These are phyloP conservation scores for Patellifolia procumbens DNA, from an alignment of 179 eudicot genomes.

Conservation along the genomic window DNA sequence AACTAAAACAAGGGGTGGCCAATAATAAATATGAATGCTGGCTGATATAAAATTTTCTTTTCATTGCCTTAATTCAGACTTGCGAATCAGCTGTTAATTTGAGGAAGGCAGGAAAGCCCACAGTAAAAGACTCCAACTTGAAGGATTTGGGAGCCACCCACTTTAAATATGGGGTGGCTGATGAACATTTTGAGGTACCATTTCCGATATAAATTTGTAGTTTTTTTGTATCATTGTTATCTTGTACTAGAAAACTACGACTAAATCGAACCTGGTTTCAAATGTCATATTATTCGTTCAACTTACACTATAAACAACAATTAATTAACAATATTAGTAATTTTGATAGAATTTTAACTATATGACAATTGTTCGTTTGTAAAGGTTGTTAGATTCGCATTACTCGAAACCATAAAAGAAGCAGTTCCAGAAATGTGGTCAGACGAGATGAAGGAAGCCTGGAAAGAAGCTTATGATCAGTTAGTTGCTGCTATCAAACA, in stretches of 20 bases:
- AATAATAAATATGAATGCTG: not conserved
- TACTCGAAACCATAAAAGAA: slow-evolving; percentile 77
- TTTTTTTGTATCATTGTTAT: not conserved
- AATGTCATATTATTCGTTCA: no score
- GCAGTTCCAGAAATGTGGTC: slow-evolving; percentile 94
- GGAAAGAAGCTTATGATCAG: slow-evolving; percentile 81
- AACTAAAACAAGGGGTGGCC: no score
- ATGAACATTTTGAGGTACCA: slow-evolving; percentile 95
- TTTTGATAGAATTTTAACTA: not conserved
- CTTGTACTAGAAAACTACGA: not conserved
- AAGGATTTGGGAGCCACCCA: slow-evolving; percentile 59
- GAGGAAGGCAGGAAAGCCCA: slow-evolving; percentile 67
- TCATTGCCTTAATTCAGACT: slow-evolving; percentile 37
- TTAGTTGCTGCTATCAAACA: slow-evolving; percentile 76
- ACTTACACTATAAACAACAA: no score
- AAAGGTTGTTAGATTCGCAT: slow-evolving; percentile 76
- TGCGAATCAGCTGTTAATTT: slow-evolving; percentile 88
- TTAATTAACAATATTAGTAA: no score
- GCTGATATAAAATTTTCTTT: not conserved
- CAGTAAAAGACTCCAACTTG: slow-evolving; percentile 63
- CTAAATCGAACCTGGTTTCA: no score
- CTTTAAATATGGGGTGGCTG: slow-evolving; percentile 68
- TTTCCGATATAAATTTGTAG: not conserved
- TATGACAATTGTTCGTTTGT: not conserved
- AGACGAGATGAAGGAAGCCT: slow-evolving; percentile 77